Evolutionary conservation across 108 stramenopile species (phyloP), one percentile per base, ranked within the genome.

Genomic region (Cylindrotheca fusiformis): DNA sequence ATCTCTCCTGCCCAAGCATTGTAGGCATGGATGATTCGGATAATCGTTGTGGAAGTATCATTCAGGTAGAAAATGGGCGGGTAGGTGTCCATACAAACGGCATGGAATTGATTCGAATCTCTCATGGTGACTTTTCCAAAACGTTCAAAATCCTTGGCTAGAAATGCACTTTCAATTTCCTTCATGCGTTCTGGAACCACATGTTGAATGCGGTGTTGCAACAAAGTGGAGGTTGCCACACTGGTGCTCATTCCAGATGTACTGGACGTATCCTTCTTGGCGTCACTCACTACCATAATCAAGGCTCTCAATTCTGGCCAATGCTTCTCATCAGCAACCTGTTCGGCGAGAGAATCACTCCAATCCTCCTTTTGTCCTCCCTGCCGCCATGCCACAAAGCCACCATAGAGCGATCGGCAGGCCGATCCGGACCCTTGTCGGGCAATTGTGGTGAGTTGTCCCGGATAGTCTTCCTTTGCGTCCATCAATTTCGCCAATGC

Each of bases 21-120:
- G 79, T 94, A 92, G 55, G 68, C 78, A 74, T 95, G 91, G 4
- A 93, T 80, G 60, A 91, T 64, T 22, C 71, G 74, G n/a, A 95
- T 77, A 45, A 93, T 67, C 50, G 63, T 70, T 29, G 76, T 64
- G 25, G 84, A 86, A 33, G 80, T 66, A 74, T 97, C 98, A 69
- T 98, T 97, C 96, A 99, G 97, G 86, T 99, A 99, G 73, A 97
- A 97, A 58, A 99, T 97, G 23, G 98, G 98, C 49, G 98, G 98
- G 74, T 91, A 99, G n/a, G 97, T 99, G 78, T 99, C 98, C 36
- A 97, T 69, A 78, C 98, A 99, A 6, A 88, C 90, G 30, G 97
- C 94, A 78, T 99, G 98, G 76, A 99, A 99, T 62, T 96, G 96
- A 75, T 96, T 96, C 52, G 93, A 95, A 76, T 97, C 97, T 62